Evolutionary conservation across 805 yeast genomes (phyloP).

Genomic region (Hanseniaspora valbyensis): DNA sequence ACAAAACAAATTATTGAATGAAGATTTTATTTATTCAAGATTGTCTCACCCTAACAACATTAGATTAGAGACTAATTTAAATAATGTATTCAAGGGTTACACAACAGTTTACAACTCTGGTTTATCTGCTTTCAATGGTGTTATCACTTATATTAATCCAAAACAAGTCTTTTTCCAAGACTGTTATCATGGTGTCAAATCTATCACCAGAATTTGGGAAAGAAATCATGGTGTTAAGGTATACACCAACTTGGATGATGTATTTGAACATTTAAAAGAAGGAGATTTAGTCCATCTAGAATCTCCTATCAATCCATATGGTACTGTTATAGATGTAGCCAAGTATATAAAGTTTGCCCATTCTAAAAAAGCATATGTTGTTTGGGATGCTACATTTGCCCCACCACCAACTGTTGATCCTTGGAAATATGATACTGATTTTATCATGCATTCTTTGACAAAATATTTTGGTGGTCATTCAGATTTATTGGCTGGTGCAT

Average conservation of each 20-base stretch:
- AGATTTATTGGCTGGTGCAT: slow-evolving; percentile 72
- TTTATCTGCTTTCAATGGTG: slow-evolving; percentile 67
- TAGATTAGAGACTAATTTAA: slow-evolving; percentile 56
- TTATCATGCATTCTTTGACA: slow-evolving; percentile 87
- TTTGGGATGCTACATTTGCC: slow-evolving; percentile 83
- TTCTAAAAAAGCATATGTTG: slow-evolving; percentile 56
- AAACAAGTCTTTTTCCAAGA: slow-evolving; percentile 62
- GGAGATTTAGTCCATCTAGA: slow-evolving; percentile 79
- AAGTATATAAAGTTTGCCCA: slow-evolving; percentile 63
- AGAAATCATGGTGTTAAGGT: slow-evolving; percentile 49
- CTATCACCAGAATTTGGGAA: slow-evolving; percentile 50
- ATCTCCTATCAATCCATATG: slow-evolving; percentile 81
- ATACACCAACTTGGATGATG: slow-evolving; percentile 37
- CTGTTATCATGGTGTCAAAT: slow-evolving; percentile 79
- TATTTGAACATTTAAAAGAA: slow-evolving; percentile 35
- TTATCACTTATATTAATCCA: slow-evolving; percentile 60
- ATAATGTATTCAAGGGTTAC: slow-evolving; percentile 48
- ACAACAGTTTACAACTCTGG: slow-evolving; percentile 70
- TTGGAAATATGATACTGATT: slow-evolving; percentile 71
- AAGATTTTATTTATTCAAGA: slow-evolving; percentile 52
- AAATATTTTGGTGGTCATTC: slow-evolving; percentile 95
- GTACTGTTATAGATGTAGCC: slow-evolving; percentile 51
- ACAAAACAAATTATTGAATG: slow-evolving; percentile 15
- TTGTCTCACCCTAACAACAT: slow-evolving; percentile 60
- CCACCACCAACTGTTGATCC: slow-evolving; percentile 78